phyloP scores from a whole-genome alignment of 2,329 filamentous ascomycete species.

The Aspergillus fructus region DNA sequence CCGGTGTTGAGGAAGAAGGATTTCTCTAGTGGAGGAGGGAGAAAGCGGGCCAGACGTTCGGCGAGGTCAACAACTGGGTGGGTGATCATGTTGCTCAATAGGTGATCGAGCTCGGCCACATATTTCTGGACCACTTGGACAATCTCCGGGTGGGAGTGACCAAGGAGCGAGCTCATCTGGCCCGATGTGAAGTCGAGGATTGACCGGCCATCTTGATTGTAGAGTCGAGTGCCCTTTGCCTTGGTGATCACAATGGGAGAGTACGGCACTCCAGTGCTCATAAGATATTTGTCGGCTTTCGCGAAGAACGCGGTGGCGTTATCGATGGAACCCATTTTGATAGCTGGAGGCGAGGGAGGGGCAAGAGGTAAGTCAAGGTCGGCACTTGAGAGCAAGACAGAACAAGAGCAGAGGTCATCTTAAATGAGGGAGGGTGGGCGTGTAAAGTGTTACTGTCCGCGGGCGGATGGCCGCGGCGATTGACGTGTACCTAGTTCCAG shows the following conservation, averaged over 20 bases:
- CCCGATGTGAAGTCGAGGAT: constrained; percentile 62
- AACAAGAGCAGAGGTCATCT: not conserved
- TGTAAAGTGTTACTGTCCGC: not conserved
- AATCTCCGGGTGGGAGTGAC: constrained; percentile 59
- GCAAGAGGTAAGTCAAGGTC: not conserved
- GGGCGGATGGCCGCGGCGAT: not conserved
- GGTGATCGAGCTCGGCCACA: constrained; percentile 56
- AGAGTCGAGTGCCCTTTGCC: constrained; percentile 49
- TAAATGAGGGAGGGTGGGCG: not conserved
- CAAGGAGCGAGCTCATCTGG: constrained; percentile 61
- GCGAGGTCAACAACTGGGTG: constrained; percentile 58
- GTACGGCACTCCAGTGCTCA: constrained; percentile 43
- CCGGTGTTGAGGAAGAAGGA: constrained; percentile 61
- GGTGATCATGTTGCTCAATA: constrained; percentile 60
- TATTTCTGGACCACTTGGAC: constrained; percentile 53
- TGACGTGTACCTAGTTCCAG: not conserved
- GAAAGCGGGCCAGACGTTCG: constrained; percentile 49
- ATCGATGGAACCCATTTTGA: not conserved
- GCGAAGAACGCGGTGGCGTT: constrained; percentile 28
- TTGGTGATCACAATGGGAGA: constrained; percentile 45
- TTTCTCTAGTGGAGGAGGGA: constrained; percentile 52
- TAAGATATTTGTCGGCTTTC: constrained; percentile 42
- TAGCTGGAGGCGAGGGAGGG: not conserved
- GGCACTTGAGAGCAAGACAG: not conserved
- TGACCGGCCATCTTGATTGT: constrained; percentile 42